Conservation (phyloP, 2,329 filamentous ascomycete species). For the Aspergillus jensenii region DNA sequence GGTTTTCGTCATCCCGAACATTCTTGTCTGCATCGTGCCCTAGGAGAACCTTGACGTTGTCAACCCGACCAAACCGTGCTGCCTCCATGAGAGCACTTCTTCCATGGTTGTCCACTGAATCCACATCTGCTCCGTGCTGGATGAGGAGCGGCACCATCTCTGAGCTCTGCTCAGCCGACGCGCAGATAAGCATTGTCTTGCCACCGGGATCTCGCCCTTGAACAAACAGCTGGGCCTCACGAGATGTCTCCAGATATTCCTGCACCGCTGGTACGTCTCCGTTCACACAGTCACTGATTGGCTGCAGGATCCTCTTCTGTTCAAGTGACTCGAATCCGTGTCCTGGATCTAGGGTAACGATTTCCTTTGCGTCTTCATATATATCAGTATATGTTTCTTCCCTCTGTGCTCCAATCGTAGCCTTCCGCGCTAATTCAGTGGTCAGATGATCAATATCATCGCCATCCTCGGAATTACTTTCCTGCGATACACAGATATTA, state of each 20-base stretch:
- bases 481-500: slow-evolving; percentile 7
- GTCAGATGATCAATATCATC: slow-evolving; percentile 5
- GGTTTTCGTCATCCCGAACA: too few relatives aligned
- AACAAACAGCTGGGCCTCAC: slow-evolving; percentile 5
- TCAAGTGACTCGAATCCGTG: background rate
- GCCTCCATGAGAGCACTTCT: slow-evolving; percentile 14
- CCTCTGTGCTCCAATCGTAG: background rate
- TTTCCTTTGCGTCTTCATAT: too few relatives aligned
- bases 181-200: slow-evolving; percentile 10
- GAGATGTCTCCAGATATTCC: slow-evolving; percentile 11
- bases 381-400: too few relatives aligned
- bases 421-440: background rate
- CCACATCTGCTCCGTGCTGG: slow-evolving; percentile 5
- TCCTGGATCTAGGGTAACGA: background rate
- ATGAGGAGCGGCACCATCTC: slow-evolving; percentile 7
- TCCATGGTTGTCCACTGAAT: slow-evolving; percentile 2
- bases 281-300: background rate
- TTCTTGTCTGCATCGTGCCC: background rate
- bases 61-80: slow-evolving; percentile 5
- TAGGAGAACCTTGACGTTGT: slow-evolving; percentile 15
- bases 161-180: slow-evolving; percentile 1
- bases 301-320: background rate
- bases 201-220: background rate
- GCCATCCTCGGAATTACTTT: slow-evolving; percentile 1
- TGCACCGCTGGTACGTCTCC: background rate